phyloP scores from a whole-genome alignment of 805 yeast genomes.

The Cyberlindnera galapagoensis region DNA sequence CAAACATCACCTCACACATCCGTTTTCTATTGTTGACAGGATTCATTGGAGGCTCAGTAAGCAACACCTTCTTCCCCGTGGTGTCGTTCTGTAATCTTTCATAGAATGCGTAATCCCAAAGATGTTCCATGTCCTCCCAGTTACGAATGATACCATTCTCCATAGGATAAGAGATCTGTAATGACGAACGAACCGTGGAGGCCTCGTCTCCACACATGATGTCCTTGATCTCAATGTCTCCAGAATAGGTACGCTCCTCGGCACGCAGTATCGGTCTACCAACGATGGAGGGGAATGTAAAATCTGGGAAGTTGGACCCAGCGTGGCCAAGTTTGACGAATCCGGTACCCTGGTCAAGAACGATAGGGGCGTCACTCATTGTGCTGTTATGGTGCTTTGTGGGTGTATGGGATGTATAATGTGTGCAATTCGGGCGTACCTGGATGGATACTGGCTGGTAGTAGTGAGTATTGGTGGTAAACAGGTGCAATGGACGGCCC shows the following conservation, averaged over 20 bases:
- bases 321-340: conserved; percentile 96
- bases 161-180: conserved; percentile 96
- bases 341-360: conserved; percentile 98
- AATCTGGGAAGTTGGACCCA: conserved; percentile 95
- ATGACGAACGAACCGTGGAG: conserved; percentile 76
- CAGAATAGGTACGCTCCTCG: conserved; percentile 84
- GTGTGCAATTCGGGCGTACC: not conserved
- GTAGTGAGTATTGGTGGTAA: not conserved
- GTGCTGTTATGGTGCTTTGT: conserved; percentile 2
- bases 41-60: conserved; percentile 98
- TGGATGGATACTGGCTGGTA: not conserved
- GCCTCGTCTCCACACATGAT: conserved; percentile 99
- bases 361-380: conserved; percentile 32
- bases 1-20: conserved; percentile 92
- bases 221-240: conserved; percentile 76
- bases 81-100: conserved; percentile 80
- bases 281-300: conserved; percentile 93
- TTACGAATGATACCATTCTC: conserved; percentile 95
- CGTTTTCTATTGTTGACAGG: conserved; percentile 83
- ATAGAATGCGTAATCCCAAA: conserved; percentile 97
- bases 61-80: conserved; percentile 72
- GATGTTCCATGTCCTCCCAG: conserved; percentile 98
- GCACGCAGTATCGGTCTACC: conserved; percentile 97
- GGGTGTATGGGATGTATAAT: not conserved
- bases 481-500: too few species aligned